Base-by-base conservation (phyloP, 2,329 filamentous ascomycete genomes). In the Curvularia eragrostidis region DNA sequence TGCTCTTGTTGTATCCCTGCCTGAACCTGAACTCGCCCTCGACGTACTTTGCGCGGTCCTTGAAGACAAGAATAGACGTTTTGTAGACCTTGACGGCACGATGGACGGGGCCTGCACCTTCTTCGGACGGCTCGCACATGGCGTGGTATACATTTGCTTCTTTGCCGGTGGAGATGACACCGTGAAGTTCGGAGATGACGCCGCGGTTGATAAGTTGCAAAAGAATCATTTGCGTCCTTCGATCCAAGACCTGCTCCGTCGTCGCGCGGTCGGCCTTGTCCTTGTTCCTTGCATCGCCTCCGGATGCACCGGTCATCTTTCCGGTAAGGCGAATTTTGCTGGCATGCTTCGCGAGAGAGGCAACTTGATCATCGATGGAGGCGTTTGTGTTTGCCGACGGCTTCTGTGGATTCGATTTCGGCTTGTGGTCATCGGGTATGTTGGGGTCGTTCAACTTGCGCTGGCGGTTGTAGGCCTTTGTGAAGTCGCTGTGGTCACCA, bases 41-140 rank as follows among this genome's bases (percentile, higher is more conserved):
- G 62, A 99, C 95, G 78, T 99, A 99, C 71, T 93, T 90, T 78
- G 97, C 93, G 57, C 95, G 87, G 79, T 99, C 95, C 80, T 98
- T 98, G 87, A 99, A 99, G 23, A 96, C 93, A 30, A 99, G 82
- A 64, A 99, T 99, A 53, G 91, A 91, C 7, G 95, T 99, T 84
- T 99, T 99, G 86, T 99, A 99, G 49, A 99, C 91, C 80, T 99
- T 99, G 82, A 98, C 93, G 12, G 95, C 95, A 48, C 92, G 87
- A 71, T 97, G 91, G 0, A 88, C 79, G 0, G 85, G 80, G 19
- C 62, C 58, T 7, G 66, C 79, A 12, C 64, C 64, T 7, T 58
- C 49, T 9, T 85, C 83, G 2, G 84, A 81, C 1, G 82, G 80
- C 48, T 86, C 81, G 3, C 87, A 85, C 10, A 96, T 84, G 18